Conservation (phyloP, 2,329 filamentous ascomycete genomes). For the Fusarium clavum region DNA sequence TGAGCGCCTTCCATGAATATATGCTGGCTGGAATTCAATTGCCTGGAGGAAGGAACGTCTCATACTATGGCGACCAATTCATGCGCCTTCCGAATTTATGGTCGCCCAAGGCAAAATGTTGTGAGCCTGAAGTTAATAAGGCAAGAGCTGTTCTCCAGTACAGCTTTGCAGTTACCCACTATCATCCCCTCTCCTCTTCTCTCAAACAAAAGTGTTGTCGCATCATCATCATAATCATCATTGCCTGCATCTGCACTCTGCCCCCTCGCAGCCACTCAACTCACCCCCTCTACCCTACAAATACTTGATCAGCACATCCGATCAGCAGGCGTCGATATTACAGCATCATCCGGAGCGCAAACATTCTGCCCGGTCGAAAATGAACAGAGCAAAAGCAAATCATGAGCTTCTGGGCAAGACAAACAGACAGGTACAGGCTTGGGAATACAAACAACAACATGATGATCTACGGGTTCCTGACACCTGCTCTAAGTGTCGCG, state of each 20-base stretch:
- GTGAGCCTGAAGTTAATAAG: background rate
- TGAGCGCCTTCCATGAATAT: background rate
- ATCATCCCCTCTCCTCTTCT: slow-evolving; percentile 1
- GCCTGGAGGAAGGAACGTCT: background rate
- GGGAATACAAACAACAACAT: slow-evolving; percentile 6
- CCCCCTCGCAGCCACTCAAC: slow-evolving; percentile 23
- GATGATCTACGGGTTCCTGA: slow-evolving; percentile 20
- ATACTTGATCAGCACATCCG: slow-evolving; percentile 9
- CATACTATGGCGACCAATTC: background rate
- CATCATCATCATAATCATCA: slow-evolving; percentile 29
- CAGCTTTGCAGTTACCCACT: background rate
- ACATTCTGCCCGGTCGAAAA: slow-evolving; percentile 3
- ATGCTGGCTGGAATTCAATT: background rate
- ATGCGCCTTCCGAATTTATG: slow-evolving; percentile 6
- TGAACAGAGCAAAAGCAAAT: background rate
- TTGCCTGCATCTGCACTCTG: slow-evolving; percentile 2
- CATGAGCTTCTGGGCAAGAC: background rate
- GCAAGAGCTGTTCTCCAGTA: background rate
- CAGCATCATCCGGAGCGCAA: background rate
- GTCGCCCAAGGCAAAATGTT: background rate
- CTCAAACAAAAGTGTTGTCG: slow-evolving; percentile 15
- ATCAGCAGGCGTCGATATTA: slow-evolving; percentile 7
- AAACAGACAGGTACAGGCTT: background rate
- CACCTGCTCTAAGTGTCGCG: slow-evolving; percentile 9
- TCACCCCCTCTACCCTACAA: slow-evolving; percentile 16